phyloP scores from a whole-genome alignment of 2,329 filamentous ascomycete species.

The Penicillium sp. region DNA sequence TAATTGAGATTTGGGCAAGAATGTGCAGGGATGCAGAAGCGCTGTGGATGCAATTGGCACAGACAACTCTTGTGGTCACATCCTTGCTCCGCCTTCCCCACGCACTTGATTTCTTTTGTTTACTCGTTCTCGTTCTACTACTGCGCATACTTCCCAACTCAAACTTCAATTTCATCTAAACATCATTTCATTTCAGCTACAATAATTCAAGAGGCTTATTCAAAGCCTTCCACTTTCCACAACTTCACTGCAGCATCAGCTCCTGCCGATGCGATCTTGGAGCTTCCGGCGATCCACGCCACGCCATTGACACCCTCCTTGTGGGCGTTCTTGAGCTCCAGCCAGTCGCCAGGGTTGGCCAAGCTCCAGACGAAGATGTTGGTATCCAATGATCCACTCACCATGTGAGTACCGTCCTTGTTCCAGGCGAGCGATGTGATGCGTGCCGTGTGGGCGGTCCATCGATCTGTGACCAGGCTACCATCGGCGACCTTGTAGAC shows the following conservation, averaged over 20 bases:
- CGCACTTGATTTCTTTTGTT: not conserved
- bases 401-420: constrained; percentile 67
- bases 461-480: constrained; percentile 73
- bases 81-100: not conserved
- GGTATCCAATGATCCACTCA: constrained; percentile 82
- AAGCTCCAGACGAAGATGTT: constrained; percentile 92
- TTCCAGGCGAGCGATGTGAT: constrained; percentile 74
- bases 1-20: not conserved
- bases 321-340: constrained; percentile 83
- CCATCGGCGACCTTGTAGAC: constrained; percentile 67
- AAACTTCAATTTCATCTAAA: not conserved
- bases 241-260: constrained; percentile 88
- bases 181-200: not conserved
- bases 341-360: constrained; percentile 71
- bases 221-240: constrained; percentile 64
- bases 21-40: not conserved
- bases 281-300: constrained; percentile 64
- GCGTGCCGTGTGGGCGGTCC: constrained; percentile 66
- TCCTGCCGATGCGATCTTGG: constrained; percentile 71
- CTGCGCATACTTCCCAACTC: not conserved
- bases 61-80: constrained; percentile 10
- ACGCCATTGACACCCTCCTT: constrained; percentile 93
- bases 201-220: constrained; percentile 16
- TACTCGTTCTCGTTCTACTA: not conserved
- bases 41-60: not conserved